Percentiles rank a stretch among this genome's conserved stretches.
phyloP scores from a whole-genome alignment of 805 yeast genomes.

The Dipodascus albidus region DNA sequence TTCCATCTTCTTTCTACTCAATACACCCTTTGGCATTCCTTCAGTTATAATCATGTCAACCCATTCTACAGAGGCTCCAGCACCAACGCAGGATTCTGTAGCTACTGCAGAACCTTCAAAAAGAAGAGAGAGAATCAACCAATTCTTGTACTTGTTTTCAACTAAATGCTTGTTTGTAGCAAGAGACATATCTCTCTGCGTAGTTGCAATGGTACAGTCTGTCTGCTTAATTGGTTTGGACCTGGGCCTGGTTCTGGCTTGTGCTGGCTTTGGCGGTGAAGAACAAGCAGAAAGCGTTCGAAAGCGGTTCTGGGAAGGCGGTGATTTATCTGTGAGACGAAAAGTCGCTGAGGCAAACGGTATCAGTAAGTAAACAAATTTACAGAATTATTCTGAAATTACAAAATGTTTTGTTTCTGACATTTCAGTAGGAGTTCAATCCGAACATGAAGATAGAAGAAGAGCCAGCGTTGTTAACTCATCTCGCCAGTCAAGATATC shows the following conservation, averaged over 20 bases:
- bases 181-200: neutral
- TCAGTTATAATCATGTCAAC: neutral
- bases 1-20: too few species aligned
- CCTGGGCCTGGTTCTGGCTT: neutral
- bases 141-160: neutral
- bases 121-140: neutral
- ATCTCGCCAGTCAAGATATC: neutral
- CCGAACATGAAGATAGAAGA: neutral
- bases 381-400: too few species aligned
- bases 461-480: neutral
- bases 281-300: neutral
- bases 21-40: too few species aligned
- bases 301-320: neutral
- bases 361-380: neutral
- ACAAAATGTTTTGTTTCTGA: too few species aligned
- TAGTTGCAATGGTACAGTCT: neutral
- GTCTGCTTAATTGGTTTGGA: neutral
- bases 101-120: neutral
- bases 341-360: constrained; percentile 1
- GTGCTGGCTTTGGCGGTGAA: constrained; percentile 1
- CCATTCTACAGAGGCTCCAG: neutral
- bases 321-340: neutral
- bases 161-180: neutral
- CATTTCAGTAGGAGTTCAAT: neutral
- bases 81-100: neutral